Evolutionary conservation across 164 flowering plant genomes (phyloP).

Genomic region (Piper longum): DNA sequence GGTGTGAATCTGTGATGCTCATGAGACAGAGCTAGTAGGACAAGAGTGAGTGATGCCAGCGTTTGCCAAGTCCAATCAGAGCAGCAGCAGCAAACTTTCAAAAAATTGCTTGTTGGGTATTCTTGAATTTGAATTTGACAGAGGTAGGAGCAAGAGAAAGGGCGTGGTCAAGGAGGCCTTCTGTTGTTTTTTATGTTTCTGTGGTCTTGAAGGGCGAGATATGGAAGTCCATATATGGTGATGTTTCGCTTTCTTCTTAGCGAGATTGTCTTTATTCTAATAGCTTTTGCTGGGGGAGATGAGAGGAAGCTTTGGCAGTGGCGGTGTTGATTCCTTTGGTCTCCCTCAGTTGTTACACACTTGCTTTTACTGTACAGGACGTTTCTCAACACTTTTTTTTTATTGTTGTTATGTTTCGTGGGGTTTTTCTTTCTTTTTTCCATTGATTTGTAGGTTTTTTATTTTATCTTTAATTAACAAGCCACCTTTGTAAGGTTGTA

Average conservation of each 20-base stretch:
- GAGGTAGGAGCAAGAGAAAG: background rate
- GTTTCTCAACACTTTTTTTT: background rate
- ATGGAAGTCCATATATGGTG: constrained; percentile 9
- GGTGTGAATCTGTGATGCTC: background rate
- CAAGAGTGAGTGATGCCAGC: background rate
- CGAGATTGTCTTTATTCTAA: constrained; percentile 25
- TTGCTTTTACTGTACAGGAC: background rate
- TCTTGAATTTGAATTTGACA: background rate
- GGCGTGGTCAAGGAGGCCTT: background rate
- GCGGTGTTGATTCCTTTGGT: constrained; percentile 20
- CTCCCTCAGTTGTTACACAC: constrained; percentile 6
- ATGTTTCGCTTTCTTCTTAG: constrained; percentile 8
- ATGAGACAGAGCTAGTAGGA: background rate
- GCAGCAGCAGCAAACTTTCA: background rate
- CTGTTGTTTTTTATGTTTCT: background rate
- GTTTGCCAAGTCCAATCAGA: background rate
- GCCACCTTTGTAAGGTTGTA: no score
- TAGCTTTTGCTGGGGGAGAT: constrained; percentile 12
- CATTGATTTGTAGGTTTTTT: no score
- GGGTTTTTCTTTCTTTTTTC: no score
- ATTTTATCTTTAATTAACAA: no score
- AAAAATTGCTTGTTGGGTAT: background rate
- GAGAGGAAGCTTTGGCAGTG: constrained; percentile 9
- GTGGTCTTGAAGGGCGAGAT: constrained; percentile 2
- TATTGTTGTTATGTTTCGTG: no score